Base-by-base conservation (phyloP, 805 yeast genomes). In the Pichia sporocuriosa region DNA sequence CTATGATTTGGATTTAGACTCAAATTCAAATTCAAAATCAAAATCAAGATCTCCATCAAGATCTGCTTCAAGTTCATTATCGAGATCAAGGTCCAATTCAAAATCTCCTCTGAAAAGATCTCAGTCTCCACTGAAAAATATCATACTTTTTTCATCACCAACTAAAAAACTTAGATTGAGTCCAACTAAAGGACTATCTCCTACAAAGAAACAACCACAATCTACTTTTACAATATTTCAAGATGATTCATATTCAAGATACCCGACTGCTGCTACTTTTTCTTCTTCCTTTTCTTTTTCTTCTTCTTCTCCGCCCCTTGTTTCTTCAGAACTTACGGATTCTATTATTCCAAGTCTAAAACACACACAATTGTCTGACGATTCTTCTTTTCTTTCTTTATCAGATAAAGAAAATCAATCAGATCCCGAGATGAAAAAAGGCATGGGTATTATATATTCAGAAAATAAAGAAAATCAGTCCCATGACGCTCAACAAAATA, bases 121-220 rank as follows among this genome's bases (percentile, higher is more conserved):
- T 3, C 28, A 39, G 10, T 37, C 47, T 4, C 50, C 50, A 5
- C 22, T 28, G 13, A 46, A 46, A 33, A 34, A 40, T 17, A 13
- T 39, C 23, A 9, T 12, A 15, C 8, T 20, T 7, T 25, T 32
- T 6, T 16, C 31, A 8, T 37, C 43, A 13, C 50, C 50, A 13
- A 40, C 42, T 11, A 46, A 46, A 25, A n/a, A 35, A 12, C 17
- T 25, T 10, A 22, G 36, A 4, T 13, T 17, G 13, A 34, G 40
- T 11, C 50, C 50, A 10, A 37, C 35, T 10, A 46, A 46, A 29
- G 9, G 28, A 10, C 17, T 21, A 11, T 27, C 26, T 17, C 24
- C 25, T 16, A 20, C 12, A 12, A 29, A 16, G 20, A 12, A 6
- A 13, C 17, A n/a, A 4, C 17, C 23, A 3, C 30, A 24, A n/a